Evolutionary conservation across 1,284 basidiomycete genomes (phyloP), one percentile per base, ranked within the genome.

Genomic region (Ganoderma sinense): DNA sequence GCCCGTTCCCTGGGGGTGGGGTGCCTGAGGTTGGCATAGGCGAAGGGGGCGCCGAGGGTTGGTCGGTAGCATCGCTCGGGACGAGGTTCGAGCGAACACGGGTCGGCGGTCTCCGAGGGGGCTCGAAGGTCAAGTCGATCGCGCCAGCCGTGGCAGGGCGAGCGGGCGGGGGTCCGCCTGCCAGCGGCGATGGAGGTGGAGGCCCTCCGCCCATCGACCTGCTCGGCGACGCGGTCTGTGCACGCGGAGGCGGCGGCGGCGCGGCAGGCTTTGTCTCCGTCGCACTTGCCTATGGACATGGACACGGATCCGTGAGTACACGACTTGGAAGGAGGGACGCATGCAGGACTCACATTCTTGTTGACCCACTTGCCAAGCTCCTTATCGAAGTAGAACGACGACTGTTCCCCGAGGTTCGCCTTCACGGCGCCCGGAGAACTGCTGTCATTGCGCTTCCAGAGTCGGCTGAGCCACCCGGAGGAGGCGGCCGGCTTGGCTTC

Each of bases 361-460:
- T 98, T 97, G 26, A 99, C 92, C 98, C 98, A 99, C 71, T 93
- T 89, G 82, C 98, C 98, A 72, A 94, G 88, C 29, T 98, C 96
- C 76, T 94, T 92, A 81, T 99, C 98, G 80, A 95, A 99, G 75
- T 96, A 94, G 84, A 99, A 97, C 59, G 91, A 87, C 40, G 88
- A 95, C 78, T 97, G 91, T 77, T 99, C 95, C 23, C 98, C 98
- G 29, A 99, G 87, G 75, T 95, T 99, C 20, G 97, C 98, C 78
- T 91, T 93, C 68, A 97, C 84, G 8, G 96, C 95, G 20, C 86
- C 93, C 16, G 89, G 84, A 5, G 70, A 65, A 14, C 84, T 75
- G 11, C 84, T 75, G 10, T 87, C 85, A 29, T 87, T 84, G 71
- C 88, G 91, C 82, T 87, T 86, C 87, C 88, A 96, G 81, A 91